These are phyloP conservation scores for Quercus variabilis DNA, from an alignment of 306 rosid genomes.

Conservation along the genomic window DNA sequence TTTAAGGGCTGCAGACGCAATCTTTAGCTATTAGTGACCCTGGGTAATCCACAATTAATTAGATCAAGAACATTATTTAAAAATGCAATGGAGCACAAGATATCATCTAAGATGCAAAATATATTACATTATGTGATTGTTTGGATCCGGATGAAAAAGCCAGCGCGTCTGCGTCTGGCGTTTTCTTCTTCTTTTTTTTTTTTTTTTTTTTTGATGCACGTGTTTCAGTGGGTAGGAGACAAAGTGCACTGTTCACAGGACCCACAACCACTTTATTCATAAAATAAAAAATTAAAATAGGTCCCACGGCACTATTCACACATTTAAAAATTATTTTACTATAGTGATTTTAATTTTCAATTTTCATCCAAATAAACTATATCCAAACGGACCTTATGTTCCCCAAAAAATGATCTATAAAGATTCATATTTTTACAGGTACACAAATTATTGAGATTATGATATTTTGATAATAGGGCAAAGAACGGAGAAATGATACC, in stretches of 20 bases:
- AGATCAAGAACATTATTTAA: background rate
- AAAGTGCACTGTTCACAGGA: too few relatives aligned
- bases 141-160: too few relatives aligned
- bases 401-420: background rate
- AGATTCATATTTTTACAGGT: background rate
- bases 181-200: too few relatives aligned
- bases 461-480: background rate
- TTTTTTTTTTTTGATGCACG: too few relatives aligned
- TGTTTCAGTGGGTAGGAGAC: too few relatives aligned
- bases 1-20: background rate
- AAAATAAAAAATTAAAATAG: too few relatives aligned
- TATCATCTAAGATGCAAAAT: background rate
- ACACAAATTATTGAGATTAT: background rate
- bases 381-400: background rate
- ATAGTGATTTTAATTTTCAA: too few relatives aligned
- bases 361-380: too few relatives aligned
- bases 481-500: background rate
- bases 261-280: too few relatives aligned
- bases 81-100: background rate
- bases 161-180: too few relatives aligned
- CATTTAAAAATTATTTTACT: too few relatives aligned
- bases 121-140: background rate
- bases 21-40: background rate
- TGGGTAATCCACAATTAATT: background rate
- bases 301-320: too few relatives aligned